Evolutionary conservation across 1,139 yeast species (phyloP), one percentile per base, ranked within the genome.

Genomic region (Magnusiomyces magnusii): DNA sequence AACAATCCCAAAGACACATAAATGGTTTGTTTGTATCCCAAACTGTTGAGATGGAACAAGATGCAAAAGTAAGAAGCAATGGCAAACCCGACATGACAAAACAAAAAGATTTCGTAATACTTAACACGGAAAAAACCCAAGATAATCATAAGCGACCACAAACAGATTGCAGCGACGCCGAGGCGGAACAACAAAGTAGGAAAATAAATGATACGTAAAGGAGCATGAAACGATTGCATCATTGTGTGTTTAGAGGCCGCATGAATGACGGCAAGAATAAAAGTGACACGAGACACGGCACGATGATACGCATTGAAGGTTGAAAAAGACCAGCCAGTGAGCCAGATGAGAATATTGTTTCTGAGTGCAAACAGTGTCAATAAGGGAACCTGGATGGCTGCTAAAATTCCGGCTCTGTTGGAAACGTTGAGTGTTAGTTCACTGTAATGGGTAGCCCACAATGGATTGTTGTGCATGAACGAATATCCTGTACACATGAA

Each of bases 321-420:
- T 2, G 87, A 73, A 67, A 80, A 85, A 50, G 84, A 80, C 82
- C 87, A 79, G 17, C 86, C 82, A 0, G 89, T 82, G 2, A 82
- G 51, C 76, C 79, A 75, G 57, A 82, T 80, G 17, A 84, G 69
- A 47, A 84, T 66, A 65, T 85, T 85, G 68, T 79, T 84, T 66
- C 90, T 71, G 39, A 87, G 82, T 0, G 86, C 87, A 73, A 84
- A 78, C 44, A 81, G 69, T 25, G 83, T 75, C 34, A 84, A 66
- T 44, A 84, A 66, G 0, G 87, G 88, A 69, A 82, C 70, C 62
- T 82, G 75, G 34, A 79, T 75, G n/a, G 84, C 80, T 1, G 83
- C 81, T 28, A 85, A 71, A 34, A 85, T 80, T 34, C 90, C 86
- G 0, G 85, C 72, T 62, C 92, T 73, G 53, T 81, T 87, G 1